A percentile compares a stretch with the other conserved stretches of the same genome.
These are phyloP conservation scores for Starmera amethionina DNA, from an alignment of 805 yeast species.

Conservation along the genomic window DNA sequence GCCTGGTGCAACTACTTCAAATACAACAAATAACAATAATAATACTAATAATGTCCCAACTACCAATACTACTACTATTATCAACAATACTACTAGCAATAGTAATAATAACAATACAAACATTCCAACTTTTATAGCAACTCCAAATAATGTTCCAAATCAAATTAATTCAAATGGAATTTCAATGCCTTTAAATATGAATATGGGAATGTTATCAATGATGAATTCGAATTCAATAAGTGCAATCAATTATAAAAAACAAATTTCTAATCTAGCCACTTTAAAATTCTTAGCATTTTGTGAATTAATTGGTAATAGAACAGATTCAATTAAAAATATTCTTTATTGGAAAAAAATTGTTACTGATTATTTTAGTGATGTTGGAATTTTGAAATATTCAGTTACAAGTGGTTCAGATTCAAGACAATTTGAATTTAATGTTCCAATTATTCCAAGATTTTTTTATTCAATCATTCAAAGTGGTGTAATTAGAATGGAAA, in stretches of 20 bases:
- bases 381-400: slow-evolving; percentile 36
- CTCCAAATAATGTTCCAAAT: not conserved
- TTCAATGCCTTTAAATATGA: not conserved
- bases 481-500: slow-evolving; percentile 42
- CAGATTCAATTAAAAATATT: slow-evolving; percentile 33
- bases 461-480: slow-evolving; percentile 41
- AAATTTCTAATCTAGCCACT: slow-evolving; percentile 40
- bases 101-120: too few relatives aligned
- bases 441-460: slow-evolving; percentile 55
- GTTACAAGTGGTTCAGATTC: slow-evolving; percentile 36
- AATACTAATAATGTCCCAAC: too few relatives aligned
- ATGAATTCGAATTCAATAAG: slow-evolving; percentile 3
- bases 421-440: slow-evolving; percentile 54
- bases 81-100: too few relatives aligned
- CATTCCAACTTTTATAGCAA: too few relatives aligned
- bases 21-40: too few relatives aligned
- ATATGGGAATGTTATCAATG: not conserved
- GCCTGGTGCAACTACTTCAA: not conserved
- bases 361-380: slow-evolving; percentile 42
- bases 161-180: not conserved
- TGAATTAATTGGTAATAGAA: slow-evolving; percentile 33
- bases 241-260: slow-evolving; percentile 23
- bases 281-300: slow-evolving; percentile 39
- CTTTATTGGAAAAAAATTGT: slow-evolving; percentile 41
- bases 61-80: too few relatives aligned